These are phyloP conservation scores for Tylopilus sp. DNA, from an alignment of 768 basidiomycete species.

Conservation along the genomic window DNA sequence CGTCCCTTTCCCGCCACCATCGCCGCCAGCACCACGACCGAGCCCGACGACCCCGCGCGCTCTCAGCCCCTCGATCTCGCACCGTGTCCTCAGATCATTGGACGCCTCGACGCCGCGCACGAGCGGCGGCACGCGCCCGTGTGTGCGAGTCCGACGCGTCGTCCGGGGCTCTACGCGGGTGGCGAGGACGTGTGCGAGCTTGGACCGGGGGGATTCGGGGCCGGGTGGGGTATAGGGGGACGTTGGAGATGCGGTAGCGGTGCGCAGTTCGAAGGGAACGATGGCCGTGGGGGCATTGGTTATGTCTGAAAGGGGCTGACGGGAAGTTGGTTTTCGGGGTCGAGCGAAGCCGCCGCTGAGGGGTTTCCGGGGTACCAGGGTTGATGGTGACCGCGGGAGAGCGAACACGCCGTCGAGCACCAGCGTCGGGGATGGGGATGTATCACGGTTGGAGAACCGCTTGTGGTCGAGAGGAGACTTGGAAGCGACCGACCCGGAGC, in stretches of 20 bases:
- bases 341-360: background rate
- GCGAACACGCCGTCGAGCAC: slow-evolving; percentile 23
- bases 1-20: background rate
- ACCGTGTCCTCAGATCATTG: background rate
- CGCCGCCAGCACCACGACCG: background rate
- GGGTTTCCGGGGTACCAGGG: background rate
- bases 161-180: too few species aligned
- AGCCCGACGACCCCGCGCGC: background rate
- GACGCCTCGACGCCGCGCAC: slow-evolving; percentile 1
- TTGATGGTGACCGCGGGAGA: background rate
- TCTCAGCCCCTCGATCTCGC: slow-evolving; percentile 9
- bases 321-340: background rate
- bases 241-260: background rate
- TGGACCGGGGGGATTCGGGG: slow-evolving; percentile 19
- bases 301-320: background rate
- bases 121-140: background rate
- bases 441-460: background rate
- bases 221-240: background rate
- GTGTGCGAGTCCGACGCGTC: background rate
- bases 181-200: slow-evolving; percentile 19
- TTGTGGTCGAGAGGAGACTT: background rate
- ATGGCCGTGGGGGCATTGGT: background rate
- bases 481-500: background rate
- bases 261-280: too few species aligned
- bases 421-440: slow-evolving; percentile 15